phyloP scores from a whole-genome alignment of 148 eudicot genomes.

The Vaccinium darrowii region DNA sequence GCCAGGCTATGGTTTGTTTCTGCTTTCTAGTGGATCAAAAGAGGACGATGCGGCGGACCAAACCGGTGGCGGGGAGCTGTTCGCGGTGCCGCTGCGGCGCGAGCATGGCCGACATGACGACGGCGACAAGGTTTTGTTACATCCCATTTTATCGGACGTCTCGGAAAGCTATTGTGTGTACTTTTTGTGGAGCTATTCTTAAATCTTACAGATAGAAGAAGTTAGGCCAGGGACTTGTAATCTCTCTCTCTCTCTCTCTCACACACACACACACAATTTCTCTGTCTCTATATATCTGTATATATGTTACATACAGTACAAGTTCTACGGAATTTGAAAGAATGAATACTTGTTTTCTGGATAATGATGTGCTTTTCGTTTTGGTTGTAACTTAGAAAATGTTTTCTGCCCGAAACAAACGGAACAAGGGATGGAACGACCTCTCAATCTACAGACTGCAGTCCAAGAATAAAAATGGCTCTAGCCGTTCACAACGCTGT shows the following conservation, averaged over 20 bases:
- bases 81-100: slow-evolving; percentile 65
- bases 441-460: too few species aligned
- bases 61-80: slow-evolving; percentile 61
- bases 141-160: slow-evolving; percentile 57
- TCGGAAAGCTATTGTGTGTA: slow-evolving; percentile 67
- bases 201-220: slow-evolving; percentile 40
- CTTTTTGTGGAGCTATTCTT: slow-evolving; percentile 63
- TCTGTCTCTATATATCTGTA: not conserved
- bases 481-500: too few species aligned
- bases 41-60: slow-evolving; percentile 40
- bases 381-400: too few species aligned
- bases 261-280: not conserved
- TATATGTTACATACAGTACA: not conserved
- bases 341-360: not conserved
- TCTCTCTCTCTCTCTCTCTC: not conserved
- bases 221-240: not conserved
- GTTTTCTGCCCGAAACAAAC: too few species aligned
- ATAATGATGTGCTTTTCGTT: too few species aligned
- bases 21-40: slow-evolving; percentile 66
- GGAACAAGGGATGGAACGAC: too few species aligned
- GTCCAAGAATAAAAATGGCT: too few species aligned
- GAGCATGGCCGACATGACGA: slow-evolving; percentile 59
- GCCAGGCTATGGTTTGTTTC: slow-evolving; percentile 38
- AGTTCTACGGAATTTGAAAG: not conserved
- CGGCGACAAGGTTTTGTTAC: slow-evolving; percentile 49